Conservation (phyloP, 345 rosid genomes). For the Geranium rotundifolium region DNA sequence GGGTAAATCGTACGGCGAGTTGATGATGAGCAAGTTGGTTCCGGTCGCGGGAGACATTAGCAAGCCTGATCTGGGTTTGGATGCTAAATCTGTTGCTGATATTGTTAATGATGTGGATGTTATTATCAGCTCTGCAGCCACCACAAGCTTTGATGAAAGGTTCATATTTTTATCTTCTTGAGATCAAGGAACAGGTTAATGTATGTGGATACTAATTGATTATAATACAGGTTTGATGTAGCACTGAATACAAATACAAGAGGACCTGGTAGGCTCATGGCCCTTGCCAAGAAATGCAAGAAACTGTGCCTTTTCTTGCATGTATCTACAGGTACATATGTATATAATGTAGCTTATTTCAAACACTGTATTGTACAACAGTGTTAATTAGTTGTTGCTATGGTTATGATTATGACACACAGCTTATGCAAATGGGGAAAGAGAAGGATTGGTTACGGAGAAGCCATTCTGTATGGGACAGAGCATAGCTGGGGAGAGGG, state of each 20-base stretch:
- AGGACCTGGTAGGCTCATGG: constrained; percentile 11
- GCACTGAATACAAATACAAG: constrained; percentile 11
- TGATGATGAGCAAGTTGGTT: no score
- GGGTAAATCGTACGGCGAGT: no score
- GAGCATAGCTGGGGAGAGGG: constrained; percentile 5
- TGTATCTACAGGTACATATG: constrained; percentile 13
- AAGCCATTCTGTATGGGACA: constrained; percentile 7
- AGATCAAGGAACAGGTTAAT: neutral
- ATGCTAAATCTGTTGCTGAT: no score
- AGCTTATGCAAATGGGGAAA: constrained; percentile 12
- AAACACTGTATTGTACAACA: no score
- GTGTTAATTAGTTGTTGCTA: no score
- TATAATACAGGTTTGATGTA: constrained; percentile 15
- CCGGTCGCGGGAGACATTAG: no score
- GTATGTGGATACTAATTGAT: no score
- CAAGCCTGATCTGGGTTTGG: no score
- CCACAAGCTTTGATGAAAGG: constrained; percentile 12
- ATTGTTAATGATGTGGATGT: no score
- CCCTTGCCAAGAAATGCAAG: constrained; percentile 14
- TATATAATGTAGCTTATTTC: no score
- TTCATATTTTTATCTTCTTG: neutral
- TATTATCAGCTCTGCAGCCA: constrained; percentile 8
- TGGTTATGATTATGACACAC: neutral
- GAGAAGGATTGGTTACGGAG: neutral
- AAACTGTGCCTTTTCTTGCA: constrained; percentile 23